Conservation (phyloP, 2,329 filamentous ascomycete genomes). For the Fusarium staphyleae region DNA sequence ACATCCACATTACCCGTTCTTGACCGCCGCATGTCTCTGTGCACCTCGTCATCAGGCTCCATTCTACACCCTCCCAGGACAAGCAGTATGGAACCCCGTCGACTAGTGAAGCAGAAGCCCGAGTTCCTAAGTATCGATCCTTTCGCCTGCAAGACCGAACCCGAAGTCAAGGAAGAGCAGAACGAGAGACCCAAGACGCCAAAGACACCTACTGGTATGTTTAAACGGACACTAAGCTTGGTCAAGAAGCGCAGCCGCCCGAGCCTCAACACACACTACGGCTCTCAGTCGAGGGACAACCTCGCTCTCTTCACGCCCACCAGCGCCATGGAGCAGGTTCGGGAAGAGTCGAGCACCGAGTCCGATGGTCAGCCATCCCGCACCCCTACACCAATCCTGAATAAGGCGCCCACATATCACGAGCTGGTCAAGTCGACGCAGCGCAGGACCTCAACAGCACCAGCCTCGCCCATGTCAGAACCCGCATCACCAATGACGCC, state of each 20-base stretch:
- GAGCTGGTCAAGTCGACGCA: constrained; percentile 55
- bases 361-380: constrained; percentile 23
- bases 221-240: constrained; percentile 62
- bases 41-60: constrained; percentile 45
- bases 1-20: constrained; percentile 45
- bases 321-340: constrained; percentile 46
- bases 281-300: constrained; percentile 47
- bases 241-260: constrained; percentile 63
- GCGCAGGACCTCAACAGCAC: constrained; percentile 46
- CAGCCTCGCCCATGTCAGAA: constrained; percentile 41
- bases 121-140: constrained; percentile 63
- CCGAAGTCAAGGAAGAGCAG: constrained; percentile 41
- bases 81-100: constrained; percentile 51
- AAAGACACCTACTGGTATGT: constrained; percentile 54
- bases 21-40: constrained; percentile 45
- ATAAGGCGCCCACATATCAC: constrained; percentile 53
- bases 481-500: constrained; percentile 40
- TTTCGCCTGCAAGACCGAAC: constrained; percentile 52
- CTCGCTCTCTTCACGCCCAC: constrained; percentile 39
- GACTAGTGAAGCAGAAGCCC: constrained; percentile 50
- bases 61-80: constrained; percentile 51
- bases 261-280: constrained; percentile 50
- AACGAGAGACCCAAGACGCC: constrained; percentile 48
- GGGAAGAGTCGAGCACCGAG: constrained; percentile 42
- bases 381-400: constrained; percentile 34